Conservation (phyloP, 2,329 filamentous ascomycete species). For the Xylariaceae sp. region DNA sequence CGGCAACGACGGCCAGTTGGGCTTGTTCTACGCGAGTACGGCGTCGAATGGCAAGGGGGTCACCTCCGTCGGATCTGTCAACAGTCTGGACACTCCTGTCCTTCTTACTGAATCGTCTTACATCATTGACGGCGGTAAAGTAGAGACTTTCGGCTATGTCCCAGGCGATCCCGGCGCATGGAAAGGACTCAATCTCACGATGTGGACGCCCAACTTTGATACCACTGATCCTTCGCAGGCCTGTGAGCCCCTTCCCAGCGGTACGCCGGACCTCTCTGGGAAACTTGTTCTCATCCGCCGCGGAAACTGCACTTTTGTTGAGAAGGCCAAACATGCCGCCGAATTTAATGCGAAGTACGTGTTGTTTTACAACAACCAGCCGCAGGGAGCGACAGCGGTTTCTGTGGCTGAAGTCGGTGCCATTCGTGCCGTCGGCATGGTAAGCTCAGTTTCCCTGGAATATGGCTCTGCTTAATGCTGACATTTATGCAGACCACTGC, state of each 20-base stretch:
- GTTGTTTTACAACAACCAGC: conserved; percentile 55
- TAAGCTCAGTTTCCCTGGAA: conserved; percentile 2
- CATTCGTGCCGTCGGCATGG: conserved; percentile 27
- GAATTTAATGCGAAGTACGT: conserved; percentile 55
- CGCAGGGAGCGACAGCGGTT: conserved; percentile 34
- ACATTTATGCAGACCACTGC: conserved; percentile 30
- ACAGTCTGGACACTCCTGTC: conserved; percentile 41
- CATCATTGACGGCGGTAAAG: conserved; percentile 34
- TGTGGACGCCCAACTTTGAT: conserved; percentile 48
- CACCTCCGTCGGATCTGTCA: conserved; percentile 46
- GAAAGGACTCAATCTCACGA: conserved; percentile 41
- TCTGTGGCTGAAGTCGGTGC: conserved; percentile 24
- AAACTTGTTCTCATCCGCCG: conserved; percentile 56
- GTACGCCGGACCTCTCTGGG: conserved; percentile 52
- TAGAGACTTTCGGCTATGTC: conserved; percentile 40
- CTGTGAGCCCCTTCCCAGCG: conserved; percentile 47
- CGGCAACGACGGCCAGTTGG: conserved; percentile 44
- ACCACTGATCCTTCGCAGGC: conserved; percentile 43
- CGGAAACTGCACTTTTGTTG: conserved; percentile 51
- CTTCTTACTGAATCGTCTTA: conserved; percentile 41
- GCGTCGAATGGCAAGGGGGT: conserved; percentile 45
- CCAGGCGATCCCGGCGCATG: conserved; percentile 40
- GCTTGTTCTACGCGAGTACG: conserved; percentile 46
- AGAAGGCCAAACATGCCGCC: conserved; percentile 50
- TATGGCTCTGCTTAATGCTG: conserved; percentile 4